These are phyloP conservation scores for Mycena vulgaris DNA, from an alignment of 768 basidiomycete species.

Conservation along the genomic window DNA sequence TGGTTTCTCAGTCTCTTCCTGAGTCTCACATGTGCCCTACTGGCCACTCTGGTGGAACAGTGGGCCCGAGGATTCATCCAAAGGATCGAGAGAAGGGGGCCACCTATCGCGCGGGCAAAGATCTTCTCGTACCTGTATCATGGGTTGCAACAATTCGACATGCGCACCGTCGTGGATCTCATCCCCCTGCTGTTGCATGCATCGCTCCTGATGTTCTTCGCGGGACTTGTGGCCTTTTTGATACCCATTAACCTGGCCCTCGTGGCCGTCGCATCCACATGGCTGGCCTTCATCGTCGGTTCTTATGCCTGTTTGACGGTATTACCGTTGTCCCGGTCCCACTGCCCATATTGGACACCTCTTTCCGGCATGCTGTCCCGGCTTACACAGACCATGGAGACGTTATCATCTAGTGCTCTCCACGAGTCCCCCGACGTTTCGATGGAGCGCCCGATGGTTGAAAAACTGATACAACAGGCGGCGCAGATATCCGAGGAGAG, in stretches of 20 bases:
- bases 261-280: not conserved
- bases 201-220: conserved; percentile 11
- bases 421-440: not conserved
- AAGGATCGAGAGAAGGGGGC: not conserved
- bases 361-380: conserved; percentile 15
- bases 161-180: conserved; percentile 11
- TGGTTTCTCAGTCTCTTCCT: conserved; percentile 15
- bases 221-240: conserved; percentile 14
- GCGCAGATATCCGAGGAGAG: not conserved
- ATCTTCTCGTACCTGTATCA: conserved; percentile 12
- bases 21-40: conserved; percentile 15
- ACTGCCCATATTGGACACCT: conserved; percentile 22
- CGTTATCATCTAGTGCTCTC: not conserved
- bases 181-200: conserved; percentile 5
- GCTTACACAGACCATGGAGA: not conserved
- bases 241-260: not conserved
- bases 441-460: not conserved
- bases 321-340: not conserved
- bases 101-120: not conserved
- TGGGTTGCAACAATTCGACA: conserved; percentile 4
- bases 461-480: not conserved
- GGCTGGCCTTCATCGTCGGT: no score
- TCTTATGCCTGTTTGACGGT: not conserved
- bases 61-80: conserved; percentile 6
- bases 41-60: conserved; percentile 13